Conservation (phyloP, 1,284 basidiomycete species). For the Agaricales sp. region DNA sequence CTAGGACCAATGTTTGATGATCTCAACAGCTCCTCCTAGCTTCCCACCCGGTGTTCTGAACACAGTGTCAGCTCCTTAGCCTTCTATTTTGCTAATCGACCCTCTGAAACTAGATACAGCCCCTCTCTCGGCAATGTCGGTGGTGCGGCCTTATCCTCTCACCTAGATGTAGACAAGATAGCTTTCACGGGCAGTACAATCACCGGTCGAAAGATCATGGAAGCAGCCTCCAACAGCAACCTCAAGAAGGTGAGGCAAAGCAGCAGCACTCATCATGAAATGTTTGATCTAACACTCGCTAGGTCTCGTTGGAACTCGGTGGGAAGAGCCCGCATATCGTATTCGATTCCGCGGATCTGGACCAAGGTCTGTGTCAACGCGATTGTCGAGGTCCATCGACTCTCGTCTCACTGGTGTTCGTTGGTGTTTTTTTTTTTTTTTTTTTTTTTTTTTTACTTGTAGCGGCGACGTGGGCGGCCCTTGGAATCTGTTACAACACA, state of each 20-base stretch:
- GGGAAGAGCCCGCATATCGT: conserved; percentile 91
- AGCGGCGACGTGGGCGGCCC: conserved; percentile 78
- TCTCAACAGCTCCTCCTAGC: conserved; percentile 36
- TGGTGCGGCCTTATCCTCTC: conserved; percentile 74
- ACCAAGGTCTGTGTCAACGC: conserved; percentile 57
- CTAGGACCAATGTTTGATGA: conserved; percentile 9
- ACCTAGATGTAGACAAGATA: conserved; percentile 77
- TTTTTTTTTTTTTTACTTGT: conserved; percentile 2
- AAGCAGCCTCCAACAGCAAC: conserved; percentile 89
- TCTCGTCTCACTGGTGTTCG: background rate
- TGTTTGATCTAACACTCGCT: conserved; percentile 7
- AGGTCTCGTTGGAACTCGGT: conserved; percentile 89
- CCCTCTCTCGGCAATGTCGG: conserved; percentile 35
- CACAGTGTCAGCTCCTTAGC: conserved; percentile 75
- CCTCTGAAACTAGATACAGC: background rate
- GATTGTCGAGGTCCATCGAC: too few species aligned
- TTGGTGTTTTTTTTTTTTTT: background rate
- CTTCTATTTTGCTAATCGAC: too few species aligned
- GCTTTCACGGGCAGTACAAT: conserved; percentile 78
- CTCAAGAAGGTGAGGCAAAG: conserved; percentile 61
- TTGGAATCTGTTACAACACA: conserved; percentile 78
- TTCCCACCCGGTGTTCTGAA: conserved; percentile 94
- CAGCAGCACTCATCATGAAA: conserved; percentile 12
- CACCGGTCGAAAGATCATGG: conserved; percentile 89
- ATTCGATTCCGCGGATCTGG: conserved; percentile 74